Base-by-base conservation (phyloP, 768 basidiomycete genomes). In the Lepiota brunneoincarnata region DNA sequence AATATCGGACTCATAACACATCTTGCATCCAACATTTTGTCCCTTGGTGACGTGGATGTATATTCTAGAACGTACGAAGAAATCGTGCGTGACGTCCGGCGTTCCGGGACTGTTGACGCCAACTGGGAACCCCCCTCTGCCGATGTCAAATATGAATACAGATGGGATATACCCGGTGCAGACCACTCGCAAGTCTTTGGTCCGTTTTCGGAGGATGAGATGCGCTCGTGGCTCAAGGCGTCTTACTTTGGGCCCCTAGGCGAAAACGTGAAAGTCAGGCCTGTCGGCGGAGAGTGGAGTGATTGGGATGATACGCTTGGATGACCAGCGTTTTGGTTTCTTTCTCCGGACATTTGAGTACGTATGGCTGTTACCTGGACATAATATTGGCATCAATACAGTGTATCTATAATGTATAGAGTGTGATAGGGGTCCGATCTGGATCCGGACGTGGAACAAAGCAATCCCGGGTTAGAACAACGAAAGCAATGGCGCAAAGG, bases 21-120 rank as follows among this genome's bases (percentile, higher is more conserved):
- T 70, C 80, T 93, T 47, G 91, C 93, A 5, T 93, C 91, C n/a
- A 86, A 78, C 35, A 80, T 95, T 59, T 87, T 96, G 84, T 86
- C 87, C 0, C 78, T 93, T 12, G 91, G 91, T 20, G 91, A 96
- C 57, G 76, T 80, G 15, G 92, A 95, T 63, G 81, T 95, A 51
- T 96, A 95, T 71, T 87, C 86, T 37, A 86, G 82, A 66, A 88
- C 89, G 0, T 91, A 91, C 65, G 91, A 93, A 60, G 87, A 91
- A 64, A 77, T 96, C 48, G 82, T 96, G 17, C 85, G 89, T 54
- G 73, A 78, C 36, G 80, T 94, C 18, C 83, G 90, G 28, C 76
- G 82, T 3, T 84, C 89, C 4, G 91, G 89, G 36, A 74, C 70
- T 23, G 89, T 93, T 38, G 78, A 82, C 35, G 63, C 74, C 2